A percentile compares a stretch with the other conserved stretches of the same genome.
phyloP scores from a whole-genome alignment of 2,329 filamentous ascomycete genomes.

The Cadophora malorum region DNA sequence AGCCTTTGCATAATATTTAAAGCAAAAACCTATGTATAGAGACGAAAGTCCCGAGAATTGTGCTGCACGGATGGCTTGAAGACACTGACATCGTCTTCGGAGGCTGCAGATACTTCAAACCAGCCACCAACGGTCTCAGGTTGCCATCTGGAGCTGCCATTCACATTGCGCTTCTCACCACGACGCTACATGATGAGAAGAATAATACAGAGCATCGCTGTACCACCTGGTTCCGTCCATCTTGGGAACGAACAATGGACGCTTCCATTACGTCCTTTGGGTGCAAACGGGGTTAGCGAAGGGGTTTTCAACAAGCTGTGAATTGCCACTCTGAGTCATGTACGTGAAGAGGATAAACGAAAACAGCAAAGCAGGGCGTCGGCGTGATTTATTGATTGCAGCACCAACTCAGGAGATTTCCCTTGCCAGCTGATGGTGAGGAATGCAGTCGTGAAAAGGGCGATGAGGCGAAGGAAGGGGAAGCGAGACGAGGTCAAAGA shows the following conservation, averaged over 20 bases:
- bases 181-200: background rate
- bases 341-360: background rate
- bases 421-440: background rate
- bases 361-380: background rate
- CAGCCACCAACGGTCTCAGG: slow-evolving; percentile 16
- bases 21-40: slow-evolving; percentile 1
- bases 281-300: background rate
- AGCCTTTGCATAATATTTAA: slow-evolving; percentile 21
- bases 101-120: slow-evolving; percentile 16
- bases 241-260: too few species aligned
- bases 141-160: background rate
- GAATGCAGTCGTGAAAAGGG: background rate
- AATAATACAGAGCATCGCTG: background rate
- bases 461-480: slow-evolving; percentile 3
- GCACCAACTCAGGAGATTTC: background rate
- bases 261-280: too few species aligned
- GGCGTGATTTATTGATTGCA: slow-evolving; percentile 7
- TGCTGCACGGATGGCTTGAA: slow-evolving; percentile 13
- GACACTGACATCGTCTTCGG: slow-evolving; percentile 2
- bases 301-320: background rate
- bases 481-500: slow-evolving; percentile 1
- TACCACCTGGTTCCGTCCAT: background rate
- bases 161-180: background rate
- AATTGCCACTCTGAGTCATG: background rate
- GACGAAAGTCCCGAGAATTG: background rate